Conservation (phyloP, 805 yeast genomes). For the Pichia heedii region DNA sequence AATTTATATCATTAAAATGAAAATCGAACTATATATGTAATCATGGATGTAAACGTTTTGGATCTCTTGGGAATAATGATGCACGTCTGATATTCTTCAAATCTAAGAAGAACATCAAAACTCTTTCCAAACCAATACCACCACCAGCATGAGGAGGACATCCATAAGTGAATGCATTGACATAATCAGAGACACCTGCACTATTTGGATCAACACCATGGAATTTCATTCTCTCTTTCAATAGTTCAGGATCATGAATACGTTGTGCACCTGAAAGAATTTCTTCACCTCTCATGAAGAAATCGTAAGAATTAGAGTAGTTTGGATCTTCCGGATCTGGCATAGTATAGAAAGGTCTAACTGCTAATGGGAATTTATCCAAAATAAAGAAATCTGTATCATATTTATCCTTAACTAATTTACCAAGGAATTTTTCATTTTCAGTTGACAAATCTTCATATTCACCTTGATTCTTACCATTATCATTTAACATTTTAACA, state of each 20-base stretch:
- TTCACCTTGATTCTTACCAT: constrained; percentile 80
- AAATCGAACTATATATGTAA: neutral
- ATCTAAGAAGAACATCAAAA: constrained; percentile 95
- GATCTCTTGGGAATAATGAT: constrained; percentile 98
- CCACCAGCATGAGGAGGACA: constrained; percentile 99
- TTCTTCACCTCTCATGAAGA: constrained; percentile 99
- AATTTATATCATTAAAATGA: no score
- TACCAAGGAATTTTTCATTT: constrained; percentile 89
- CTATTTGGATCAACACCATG: constrained; percentile 75
- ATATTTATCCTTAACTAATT: constrained; percentile 83
- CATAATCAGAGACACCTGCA: constrained; percentile 84
- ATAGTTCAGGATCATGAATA: constrained; percentile 84
- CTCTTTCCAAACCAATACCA: constrained; percentile 98
- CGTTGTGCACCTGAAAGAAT: constrained; percentile 99
- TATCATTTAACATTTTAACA: constrained; percentile 72
- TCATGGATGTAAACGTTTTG: constrained; percentile 82
- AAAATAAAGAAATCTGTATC: constrained; percentile 96
- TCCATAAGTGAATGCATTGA: constrained; percentile 87
- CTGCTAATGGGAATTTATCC: constrained; percentile 95
- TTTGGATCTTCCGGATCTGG: constrained; percentile 89
- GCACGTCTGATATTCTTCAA: constrained; percentile 97
- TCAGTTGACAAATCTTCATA: constrained; percentile 89
- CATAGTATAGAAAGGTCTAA: constrained; percentile 99
- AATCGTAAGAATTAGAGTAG: constrained; percentile 96
- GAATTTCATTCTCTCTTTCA: constrained; percentile 69